Conservation (phyloP, 106 monocot species). For the Acorus calamus region DNA sequence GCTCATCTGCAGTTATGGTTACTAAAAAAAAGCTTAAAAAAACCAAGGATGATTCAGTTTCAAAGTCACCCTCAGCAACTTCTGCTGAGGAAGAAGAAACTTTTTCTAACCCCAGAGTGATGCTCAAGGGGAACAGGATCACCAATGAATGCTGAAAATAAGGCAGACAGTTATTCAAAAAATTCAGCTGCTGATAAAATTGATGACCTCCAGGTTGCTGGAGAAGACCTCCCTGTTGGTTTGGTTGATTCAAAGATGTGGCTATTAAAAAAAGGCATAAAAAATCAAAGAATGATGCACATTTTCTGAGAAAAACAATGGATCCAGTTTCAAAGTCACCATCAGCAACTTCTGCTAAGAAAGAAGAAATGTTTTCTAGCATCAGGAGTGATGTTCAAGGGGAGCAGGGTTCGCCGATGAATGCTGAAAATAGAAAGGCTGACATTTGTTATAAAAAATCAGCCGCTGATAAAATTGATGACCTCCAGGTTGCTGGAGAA, state of each 20-base stretch:
- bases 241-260: background rate
- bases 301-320: conserved; percentile 11
- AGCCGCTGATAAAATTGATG: background rate
- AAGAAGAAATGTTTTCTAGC: conserved; percentile 15
- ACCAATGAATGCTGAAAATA: conserved; percentile 6
- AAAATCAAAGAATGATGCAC: conserved; percentile 6
- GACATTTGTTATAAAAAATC: conserved; percentile 8
- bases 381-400: conserved; percentile 1
- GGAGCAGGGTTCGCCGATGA: background rate
- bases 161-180: conserved; percentile 8
- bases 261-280: conserved; percentile 34
- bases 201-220: conserved; percentile 4
- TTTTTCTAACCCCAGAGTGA: background rate
- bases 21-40: conserved; percentile 24
- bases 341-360: conserved; percentile 2
- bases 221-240: background rate
- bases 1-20: conserved; percentile 9
- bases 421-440: conserved; percentile 6
- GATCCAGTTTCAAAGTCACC: background rate
- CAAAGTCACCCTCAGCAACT: conserved; percentile 7
- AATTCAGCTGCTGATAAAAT: background rate
- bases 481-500: conserved; percentile 5
- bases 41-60: background rate
- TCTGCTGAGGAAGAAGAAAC: conserved; percentile 12
- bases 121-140: conserved; percentile 9